A percentile compares a stretch with the other conserved stretches of the same genome.
phyloP scores from a whole-genome alignment of 2,329 filamentous ascomycete species.

The Neonectria magnoliae region DNA sequence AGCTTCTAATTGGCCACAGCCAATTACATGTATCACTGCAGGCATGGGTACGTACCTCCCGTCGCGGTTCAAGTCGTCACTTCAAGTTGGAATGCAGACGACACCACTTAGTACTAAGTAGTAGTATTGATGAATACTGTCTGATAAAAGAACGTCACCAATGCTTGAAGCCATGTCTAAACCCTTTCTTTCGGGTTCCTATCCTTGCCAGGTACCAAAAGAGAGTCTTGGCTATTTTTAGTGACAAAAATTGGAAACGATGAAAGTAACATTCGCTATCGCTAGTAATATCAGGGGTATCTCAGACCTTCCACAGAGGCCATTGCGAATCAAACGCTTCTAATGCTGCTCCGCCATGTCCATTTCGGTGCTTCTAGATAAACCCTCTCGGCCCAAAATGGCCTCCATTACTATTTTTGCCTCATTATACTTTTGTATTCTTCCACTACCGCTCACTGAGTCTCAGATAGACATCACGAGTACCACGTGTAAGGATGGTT shows the following conservation, averaged over 20 bases:
- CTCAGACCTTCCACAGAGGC: slow-evolving; percentile 15
- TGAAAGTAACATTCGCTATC: slow-evolving; percentile 10
- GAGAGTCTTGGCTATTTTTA: not conserved
- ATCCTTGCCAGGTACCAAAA: not conserved
- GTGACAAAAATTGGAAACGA: not conserved
- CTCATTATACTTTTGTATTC: not conserved
- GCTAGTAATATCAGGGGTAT: slow-evolving; percentile 26
- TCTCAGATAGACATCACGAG: not conserved
- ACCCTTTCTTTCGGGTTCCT: not conserved
- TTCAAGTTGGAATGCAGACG: too few species aligned
- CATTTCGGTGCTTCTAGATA: not conserved
- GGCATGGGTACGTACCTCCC: slow-evolving; percentile 3
- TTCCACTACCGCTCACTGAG: not conserved
- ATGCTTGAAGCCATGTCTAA: not conserved
- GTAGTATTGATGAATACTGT: not conserved
- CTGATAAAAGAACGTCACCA: not conserved
- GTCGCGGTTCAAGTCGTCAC: too few species aligned
- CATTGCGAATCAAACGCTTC: slow-evolving; percentile 4
- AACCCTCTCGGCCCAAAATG: not conserved
- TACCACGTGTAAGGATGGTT: not conserved
- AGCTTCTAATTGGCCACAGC: slow-evolving; percentile 32
- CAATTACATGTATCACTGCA: slow-evolving; percentile 34
- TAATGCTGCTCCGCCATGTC: slow-evolving; percentile 6
- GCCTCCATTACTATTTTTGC: not conserved
- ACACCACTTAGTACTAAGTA: too few species aligned